A percentile compares a stretch with the other conserved stretches of the same genome.
phyloP scores from a whole-genome alignment of 257 asterid genomes.

The Nicotiana undulata region DNA sequence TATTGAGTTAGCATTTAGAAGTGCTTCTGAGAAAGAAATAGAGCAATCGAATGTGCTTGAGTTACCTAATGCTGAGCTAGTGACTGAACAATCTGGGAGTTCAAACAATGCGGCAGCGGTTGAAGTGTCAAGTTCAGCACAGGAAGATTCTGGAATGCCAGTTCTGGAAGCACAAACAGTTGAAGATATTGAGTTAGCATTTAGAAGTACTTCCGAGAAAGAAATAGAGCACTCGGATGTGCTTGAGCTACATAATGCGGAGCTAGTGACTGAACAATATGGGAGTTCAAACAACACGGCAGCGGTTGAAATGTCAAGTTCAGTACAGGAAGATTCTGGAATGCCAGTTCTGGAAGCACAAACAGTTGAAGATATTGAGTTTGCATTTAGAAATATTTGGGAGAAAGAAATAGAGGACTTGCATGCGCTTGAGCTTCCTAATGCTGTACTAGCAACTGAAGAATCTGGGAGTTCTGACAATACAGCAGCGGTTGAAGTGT shows the following conservation, averaged over 20 bases:
- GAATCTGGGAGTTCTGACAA: neutral
- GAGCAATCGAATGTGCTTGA: neutral
- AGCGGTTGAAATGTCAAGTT: conserved; percentile 11
- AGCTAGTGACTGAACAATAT: conserved; percentile 17
- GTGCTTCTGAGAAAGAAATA: neutral
- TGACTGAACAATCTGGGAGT: neutral
- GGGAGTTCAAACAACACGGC: neutral
- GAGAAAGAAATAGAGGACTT: conserved; percentile 17
- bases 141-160: neutral
- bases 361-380: conserved; percentile 16
- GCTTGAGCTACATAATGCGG: conserved; percentile 5
- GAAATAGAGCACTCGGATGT: conserved; percentile 12
- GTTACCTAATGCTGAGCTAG: no score
- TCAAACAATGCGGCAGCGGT: neutral
- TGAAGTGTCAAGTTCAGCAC: neutral
- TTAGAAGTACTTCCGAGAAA: neutral
- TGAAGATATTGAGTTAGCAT: conserved; percentile 6
- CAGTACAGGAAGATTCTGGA: neutral
- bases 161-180: conserved; percentile 19
- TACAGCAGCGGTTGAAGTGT: neutral
- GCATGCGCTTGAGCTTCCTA: neutral
- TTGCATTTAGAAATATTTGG: conserved; percentile 13
- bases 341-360: conserved; percentile 26
- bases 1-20: neutral
- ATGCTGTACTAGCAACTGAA: neutral